These are phyloP conservation scores for Brasilioporus rufonigricans DNA, from an alignment of 768 basidiomycete species.

Conservation along the genomic window DNA sequence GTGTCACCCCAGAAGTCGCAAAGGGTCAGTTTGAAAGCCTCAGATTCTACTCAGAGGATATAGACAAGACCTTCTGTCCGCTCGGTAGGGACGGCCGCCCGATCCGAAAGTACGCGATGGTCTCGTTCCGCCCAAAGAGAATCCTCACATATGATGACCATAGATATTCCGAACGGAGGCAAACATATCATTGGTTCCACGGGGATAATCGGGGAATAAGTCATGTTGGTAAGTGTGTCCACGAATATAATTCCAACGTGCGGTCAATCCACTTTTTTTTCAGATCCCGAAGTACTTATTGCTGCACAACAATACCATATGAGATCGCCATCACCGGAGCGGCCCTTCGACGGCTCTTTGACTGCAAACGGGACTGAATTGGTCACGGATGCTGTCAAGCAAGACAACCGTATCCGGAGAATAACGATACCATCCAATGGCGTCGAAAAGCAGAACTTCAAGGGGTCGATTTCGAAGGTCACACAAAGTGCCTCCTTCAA, in stretches of 20 bases:
- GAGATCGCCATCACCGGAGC: constrained; percentile 24
- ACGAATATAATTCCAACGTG: not conserved
- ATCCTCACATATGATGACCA: not conserved
- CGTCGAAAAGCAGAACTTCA: constrained; percentile 50
- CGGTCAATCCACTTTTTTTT: not conserved
- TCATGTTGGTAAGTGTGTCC: constrained; percentile 44
- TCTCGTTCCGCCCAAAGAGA: not conserved
- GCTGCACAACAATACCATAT: constrained; percentile 17
- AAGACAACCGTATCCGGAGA: constrained; percentile 42
- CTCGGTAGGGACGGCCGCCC: constrained; percentile 57
- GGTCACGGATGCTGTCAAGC: constrained; percentile 35
- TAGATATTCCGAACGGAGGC: constrained; percentile 58
- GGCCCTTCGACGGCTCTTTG: constrained; percentile 22
- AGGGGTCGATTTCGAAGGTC: constrained; percentile 54
- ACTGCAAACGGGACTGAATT: constrained; percentile 39
- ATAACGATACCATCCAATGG: constrained; percentile 35
- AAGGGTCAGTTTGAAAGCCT: constrained; percentile 52
- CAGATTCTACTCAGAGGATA: constrained; percentile 43
- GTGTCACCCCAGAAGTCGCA: constrained; percentile 50
- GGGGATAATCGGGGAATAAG: constrained; percentile 55
- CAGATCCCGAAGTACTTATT: constrained; percentile 25
- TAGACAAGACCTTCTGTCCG: constrained; percentile 52
- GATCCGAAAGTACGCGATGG: constrained; percentile 51
- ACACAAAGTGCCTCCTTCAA: constrained; percentile 24
- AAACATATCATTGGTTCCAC: constrained; percentile 60